phyloP scores from a whole-genome alignment of 2,329 filamentous ascomycete genomes.

The Magnaporthiopsis incrustans region DNA sequence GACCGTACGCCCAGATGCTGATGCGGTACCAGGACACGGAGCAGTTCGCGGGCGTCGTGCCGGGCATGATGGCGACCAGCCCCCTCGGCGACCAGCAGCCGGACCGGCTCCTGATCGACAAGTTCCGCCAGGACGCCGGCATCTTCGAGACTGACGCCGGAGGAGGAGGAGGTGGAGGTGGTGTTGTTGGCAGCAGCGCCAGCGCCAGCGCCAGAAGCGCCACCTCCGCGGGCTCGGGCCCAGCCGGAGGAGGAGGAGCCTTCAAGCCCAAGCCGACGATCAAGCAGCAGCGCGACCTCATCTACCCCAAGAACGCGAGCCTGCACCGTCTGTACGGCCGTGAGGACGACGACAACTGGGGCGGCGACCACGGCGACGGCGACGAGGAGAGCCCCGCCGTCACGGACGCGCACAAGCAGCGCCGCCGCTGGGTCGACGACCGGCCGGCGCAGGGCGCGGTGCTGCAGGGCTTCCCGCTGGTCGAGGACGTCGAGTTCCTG shows the following conservation, averaged over 20 bases:
- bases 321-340: neutral
- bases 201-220: neutral
- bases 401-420: neutral
- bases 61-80: neutral
- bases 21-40: neutral
- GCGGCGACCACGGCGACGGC: neutral
- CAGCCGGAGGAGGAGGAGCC: neutral
- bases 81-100: neutral
- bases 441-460: constrained; percentile 5
- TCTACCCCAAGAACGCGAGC: neutral
- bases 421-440: constrained; percentile 4
- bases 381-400: neutral
- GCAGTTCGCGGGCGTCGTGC: neutral
- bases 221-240: too few relatives aligned
- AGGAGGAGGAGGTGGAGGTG: too few relatives aligned
- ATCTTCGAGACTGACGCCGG: constrained; percentile 20
- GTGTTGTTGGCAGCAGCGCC: neutral
- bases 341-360: neutral
- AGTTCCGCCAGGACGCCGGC: constrained; percentile 21
- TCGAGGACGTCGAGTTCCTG: constrained; percentile 20
- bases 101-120: constrained; percentile 6
- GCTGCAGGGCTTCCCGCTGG: constrained; percentile 19
- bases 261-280: neutral
- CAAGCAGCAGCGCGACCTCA: neutral
- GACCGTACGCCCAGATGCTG: neutral